Evolutionary conservation across 2,329 filamentous ascomycete genomes (phyloP), one percentile per base, ranked within the genome.

Genomic region (Chaetomium sp.): DNA sequence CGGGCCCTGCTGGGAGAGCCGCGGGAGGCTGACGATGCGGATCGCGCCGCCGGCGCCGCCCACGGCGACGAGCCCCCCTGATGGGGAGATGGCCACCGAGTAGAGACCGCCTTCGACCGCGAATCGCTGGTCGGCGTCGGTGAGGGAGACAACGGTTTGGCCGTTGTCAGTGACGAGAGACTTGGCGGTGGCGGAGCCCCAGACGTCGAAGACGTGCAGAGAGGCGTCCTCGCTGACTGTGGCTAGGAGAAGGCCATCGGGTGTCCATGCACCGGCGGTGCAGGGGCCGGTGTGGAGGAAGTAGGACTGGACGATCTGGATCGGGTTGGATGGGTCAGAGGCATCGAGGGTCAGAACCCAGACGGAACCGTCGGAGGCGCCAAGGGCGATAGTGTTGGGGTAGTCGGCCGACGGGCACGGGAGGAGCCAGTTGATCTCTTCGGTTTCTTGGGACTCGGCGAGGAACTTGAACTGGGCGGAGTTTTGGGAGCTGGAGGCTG

Each of bases 331-430:
- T 38, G 77, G 51, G 68, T 91, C 87, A 61, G 82, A 81, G 33
- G 85, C 80, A 76, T 93, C 89, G 73, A 98, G 84, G n/a, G 88
- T 89, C 80, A 97, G 97, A 10, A 99, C 90, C 95, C 95, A 99
- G 50, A 97, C 93, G 59, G 89, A 93, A 62, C 95, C 95, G 75
- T 99, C 93, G 42, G 85, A 90, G 38, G 93, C 93, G 64, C 95
- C 95, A 8, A 99, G 80, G 0, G 95, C 95, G 67, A 99, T 75
- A 9, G 92, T 88, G 78, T 97, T 96, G 66, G 90, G 86, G 74
- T 91, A 87, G 6, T 82, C 79, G 13, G 87, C 77, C 67, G 88
- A 82, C 0, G 93, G 93, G 74, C 91, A 96, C 0, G 92, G 79
- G 0, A 82, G 78, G 38, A 98, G 78, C 93, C 94, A 99, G 81